phyloP scores from a whole-genome alignment of 2,329 filamentous ascomycete species.

The Sclerotiophoma versabilis region DNA sequence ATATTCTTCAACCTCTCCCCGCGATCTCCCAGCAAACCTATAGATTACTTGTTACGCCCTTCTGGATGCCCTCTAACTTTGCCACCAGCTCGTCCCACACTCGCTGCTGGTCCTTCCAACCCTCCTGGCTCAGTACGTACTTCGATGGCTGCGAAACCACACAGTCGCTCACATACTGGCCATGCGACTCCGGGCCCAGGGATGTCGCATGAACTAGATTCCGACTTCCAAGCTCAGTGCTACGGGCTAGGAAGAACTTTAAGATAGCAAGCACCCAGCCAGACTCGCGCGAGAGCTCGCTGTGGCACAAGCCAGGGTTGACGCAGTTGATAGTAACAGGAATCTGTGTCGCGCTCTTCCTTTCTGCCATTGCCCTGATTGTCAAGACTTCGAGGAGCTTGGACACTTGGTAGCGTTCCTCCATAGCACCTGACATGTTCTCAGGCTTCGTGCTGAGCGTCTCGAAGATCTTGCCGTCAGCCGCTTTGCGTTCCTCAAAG shows the following conservation, averaged over 20 bases:
- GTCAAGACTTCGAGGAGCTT: constrained; percentile 37
- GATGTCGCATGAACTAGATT: constrained; percentile 49
- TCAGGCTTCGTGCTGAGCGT: constrained; percentile 15
- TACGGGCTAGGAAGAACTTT: constrained; percentile 29
- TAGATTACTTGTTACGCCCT: constrained; percentile 31
- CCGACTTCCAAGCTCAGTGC: constrained; percentile 47
- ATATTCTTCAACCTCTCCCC: too few species aligned
- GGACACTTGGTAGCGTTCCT: constrained; percentile 20
- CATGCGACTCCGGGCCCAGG: constrained; percentile 48
- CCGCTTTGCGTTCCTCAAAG: constrained; percentile 24
- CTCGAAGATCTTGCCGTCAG: constrained; percentile 28
- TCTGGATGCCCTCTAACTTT: constrained; percentile 49
- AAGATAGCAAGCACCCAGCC: constrained; percentile 22
- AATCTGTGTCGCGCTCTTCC: constrained; percentile 10
- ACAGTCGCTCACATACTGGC: constrained; percentile 51
- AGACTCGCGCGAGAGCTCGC: constrained; percentile 42
- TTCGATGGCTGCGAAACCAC: constrained; percentile 35
- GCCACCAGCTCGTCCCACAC: constrained; percentile 52
- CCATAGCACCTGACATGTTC: not conserved
- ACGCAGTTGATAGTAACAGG: constrained; percentile 38
- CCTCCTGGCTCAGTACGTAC: constrained; percentile 49
- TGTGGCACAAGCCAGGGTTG: constrained; percentile 10
- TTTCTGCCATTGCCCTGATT: constrained; percentile 26
- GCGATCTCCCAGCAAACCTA: not conserved
- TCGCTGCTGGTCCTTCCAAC: constrained; percentile 42